Evolutionary conservation across 2,329 filamentous ascomycete genomes (phyloP).

Genomic region (Sphaerulina musiva): DNA sequence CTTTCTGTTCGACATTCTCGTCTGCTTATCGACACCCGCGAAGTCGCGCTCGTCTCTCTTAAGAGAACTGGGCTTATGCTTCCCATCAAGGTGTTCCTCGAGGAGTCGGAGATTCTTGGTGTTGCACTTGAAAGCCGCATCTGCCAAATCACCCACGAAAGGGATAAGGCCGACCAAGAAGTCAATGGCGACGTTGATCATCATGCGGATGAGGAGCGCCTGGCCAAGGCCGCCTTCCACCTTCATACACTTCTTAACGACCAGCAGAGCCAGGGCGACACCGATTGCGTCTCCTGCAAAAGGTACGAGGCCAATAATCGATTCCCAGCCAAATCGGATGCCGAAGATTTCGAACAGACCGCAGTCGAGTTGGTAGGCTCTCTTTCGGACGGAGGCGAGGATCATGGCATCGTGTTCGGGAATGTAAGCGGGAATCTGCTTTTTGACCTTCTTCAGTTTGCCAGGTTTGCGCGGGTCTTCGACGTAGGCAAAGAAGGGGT

Average conservation of each 20-base stretch:
- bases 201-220: constrained; percentile 61
- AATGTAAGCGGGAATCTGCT: constrained; percentile 74
- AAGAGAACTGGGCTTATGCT: constrained; percentile 49
- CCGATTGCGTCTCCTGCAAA: constrained; percentile 72
- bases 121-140: constrained; percentile 68
- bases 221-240: constrained; percentile 69
- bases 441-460: constrained; percentile 77
- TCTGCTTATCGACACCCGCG: constrained; percentile 27
- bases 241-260: constrained; percentile 64
- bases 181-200: constrained; percentile 70
- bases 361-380: constrained; percentile 81
- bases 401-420: constrained; percentile 74
- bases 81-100: constrained; percentile 61
- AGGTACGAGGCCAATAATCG: constrained; percentile 77
- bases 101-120: constrained; percentile 67
- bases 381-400: constrained; percentile 76
- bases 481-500: constrained; percentile 83
- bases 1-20: constrained; percentile 31
- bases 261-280: constrained; percentile 64
- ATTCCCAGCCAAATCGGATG: constrained; percentile 81
- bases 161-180: constrained; percentile 68
- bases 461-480: constrained; percentile 64
- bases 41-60: constrained; percentile 25
- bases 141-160: constrained; percentile 67
- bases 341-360: constrained; percentile 74